A percentile compares a stretch with the other conserved stretches of the same genome.
Evolutionary conservation across 805 yeast genomes (phyloP).

Genomic region (Suhomyces prunicola): DNA sequence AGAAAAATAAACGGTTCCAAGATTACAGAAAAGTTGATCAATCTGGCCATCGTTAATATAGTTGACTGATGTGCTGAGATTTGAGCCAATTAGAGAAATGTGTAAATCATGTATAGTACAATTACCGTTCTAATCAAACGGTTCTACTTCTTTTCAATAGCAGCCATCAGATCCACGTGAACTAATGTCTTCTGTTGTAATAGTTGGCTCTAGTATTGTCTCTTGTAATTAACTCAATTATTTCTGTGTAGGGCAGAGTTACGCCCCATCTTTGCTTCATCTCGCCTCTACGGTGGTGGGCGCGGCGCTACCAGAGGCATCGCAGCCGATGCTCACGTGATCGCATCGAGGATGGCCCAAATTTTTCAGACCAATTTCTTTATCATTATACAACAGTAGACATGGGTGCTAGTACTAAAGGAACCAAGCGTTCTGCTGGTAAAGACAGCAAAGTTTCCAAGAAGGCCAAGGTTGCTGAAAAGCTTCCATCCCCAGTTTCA

Average conservation of each 20-base stretch:
- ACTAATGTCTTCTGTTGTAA: too few species aligned
- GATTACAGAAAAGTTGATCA: background rate
- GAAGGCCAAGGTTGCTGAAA: constrained; percentile 29
- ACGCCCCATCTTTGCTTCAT: background rate
- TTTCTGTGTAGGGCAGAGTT: background rate
- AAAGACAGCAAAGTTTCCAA: constrained; percentile 15
- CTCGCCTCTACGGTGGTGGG: too few species aligned
- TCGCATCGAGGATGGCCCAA: background rate
- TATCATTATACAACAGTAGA: background rate
- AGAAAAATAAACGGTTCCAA: background rate
- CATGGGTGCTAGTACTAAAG: constrained; percentile 25
- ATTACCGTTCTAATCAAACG: too few species aligned
- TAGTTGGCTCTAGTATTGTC: too few species aligned
- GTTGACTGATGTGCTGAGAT: background rate
- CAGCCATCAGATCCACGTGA: too few species aligned
- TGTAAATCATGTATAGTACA: too few species aligned
- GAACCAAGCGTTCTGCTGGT: constrained; percentile 29
- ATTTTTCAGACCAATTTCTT: background rate
- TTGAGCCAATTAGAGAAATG: too few species aligned
- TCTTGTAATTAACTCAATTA: background rate
- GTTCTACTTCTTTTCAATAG: too few species aligned
- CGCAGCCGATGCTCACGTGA: background rate
- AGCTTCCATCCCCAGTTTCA: constrained; percentile 22
- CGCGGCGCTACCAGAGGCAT: background rate
- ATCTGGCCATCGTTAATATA: background rate